Evolutionary conservation across 1,284 basidiomycete genomes (phyloP), one percentile per base, ranked within the genome.

Genomic region (Irpex sp.): DNA sequence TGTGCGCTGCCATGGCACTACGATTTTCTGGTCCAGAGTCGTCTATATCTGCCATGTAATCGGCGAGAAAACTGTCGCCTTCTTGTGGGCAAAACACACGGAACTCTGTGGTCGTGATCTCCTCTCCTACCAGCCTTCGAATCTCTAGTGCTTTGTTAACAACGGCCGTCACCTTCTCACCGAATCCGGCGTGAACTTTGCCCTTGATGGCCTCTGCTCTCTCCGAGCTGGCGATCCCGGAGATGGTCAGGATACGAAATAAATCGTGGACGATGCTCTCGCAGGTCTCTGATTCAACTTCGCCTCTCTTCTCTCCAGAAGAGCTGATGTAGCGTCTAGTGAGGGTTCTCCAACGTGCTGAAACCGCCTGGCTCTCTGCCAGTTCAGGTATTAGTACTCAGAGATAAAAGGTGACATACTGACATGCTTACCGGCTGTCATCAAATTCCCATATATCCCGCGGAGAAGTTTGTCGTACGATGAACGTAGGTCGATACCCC

Each of bases 401-500:
- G 21, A 13, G 50, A 39, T n/a, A 26, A 21, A 33, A 5, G 53
- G 9, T 15, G 6, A n/a, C 9, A n/a, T 31, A 17, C 4, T 57
- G 2, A 15, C 4, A 15, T 8, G 71, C 75, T 68, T 46, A 84
- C 85, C 83, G 47, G 74, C 71, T 62, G 74, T 74, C 51, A 77
- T 75, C 19, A 86, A 76, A 57, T 78, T 74, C 26, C 72, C 71
- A 69, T 86, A 84, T 47, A 85, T 75, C 35, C 78, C 74, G 54
- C 73, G 73, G 46, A 84, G 68, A 17, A 77, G 68, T 15, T 75
- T 72, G 54, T 80, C 78, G 26, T 75, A 78, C 31, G 77, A 75
- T 33, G 75, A 75, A 15, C 75, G 76, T 46, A 37, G 1, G n/a
- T 80, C 77, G 63, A 81, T 79, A 66, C 76, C 78, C 85, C 85